Evolutionary conservation across 129 eudicot species (phyloP).

Genomic region (Sambucus nigra): DNA sequence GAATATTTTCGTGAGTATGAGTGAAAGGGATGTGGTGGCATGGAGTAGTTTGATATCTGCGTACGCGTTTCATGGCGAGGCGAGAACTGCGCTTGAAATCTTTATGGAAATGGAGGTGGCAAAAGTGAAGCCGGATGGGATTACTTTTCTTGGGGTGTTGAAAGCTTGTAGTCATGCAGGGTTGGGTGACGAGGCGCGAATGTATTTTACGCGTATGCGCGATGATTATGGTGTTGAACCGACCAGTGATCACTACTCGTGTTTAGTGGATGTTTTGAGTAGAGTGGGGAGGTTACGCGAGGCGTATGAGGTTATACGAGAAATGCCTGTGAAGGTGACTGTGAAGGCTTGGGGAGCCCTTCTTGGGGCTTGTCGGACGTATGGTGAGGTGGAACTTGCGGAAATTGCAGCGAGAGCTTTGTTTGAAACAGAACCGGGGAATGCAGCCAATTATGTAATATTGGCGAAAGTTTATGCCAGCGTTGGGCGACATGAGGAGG

Average conservation of each 20-base stretch:
- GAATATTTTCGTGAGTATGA: constrained; percentile 24
- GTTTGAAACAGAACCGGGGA: constrained; percentile 36
- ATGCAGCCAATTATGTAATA: constrained; percentile 38
- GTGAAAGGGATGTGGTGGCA: constrained; percentile 39
- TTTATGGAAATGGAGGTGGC: constrained; percentile 35
- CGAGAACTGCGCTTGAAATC: constrained; percentile 26
- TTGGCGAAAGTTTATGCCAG: constrained; percentile 32
- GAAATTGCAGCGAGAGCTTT: constrained; percentile 39
- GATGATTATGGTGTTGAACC: constrained; percentile 25
- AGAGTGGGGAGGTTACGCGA: constrained; percentile 38
- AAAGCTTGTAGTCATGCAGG: constrained; percentile 55
- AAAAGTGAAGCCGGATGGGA: constrained; percentile 35
- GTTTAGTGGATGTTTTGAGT: constrained; percentile 47
- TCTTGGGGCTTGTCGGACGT: constrained; percentile 44
- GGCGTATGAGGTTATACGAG: constrained; percentile 29
- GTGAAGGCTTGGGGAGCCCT: constrained; percentile 57
- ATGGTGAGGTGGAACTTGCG: constrained; percentile 46
- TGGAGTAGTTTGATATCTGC: constrained; percentile 54
- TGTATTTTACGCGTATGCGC: constrained; percentile 28
- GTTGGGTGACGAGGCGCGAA: constrained; percentile 36
- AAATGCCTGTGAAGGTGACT: constrained; percentile 42
- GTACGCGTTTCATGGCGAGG: constrained; percentile 39
- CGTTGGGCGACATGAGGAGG: constrained; percentile 32
- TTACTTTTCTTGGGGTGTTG: constrained; percentile 36
- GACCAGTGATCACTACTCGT: constrained; percentile 34